These are phyloP conservation scores for Dryas octopetala DNA, from an alignment of 306 rosid genomes.

Conservation along the genomic window DNA sequence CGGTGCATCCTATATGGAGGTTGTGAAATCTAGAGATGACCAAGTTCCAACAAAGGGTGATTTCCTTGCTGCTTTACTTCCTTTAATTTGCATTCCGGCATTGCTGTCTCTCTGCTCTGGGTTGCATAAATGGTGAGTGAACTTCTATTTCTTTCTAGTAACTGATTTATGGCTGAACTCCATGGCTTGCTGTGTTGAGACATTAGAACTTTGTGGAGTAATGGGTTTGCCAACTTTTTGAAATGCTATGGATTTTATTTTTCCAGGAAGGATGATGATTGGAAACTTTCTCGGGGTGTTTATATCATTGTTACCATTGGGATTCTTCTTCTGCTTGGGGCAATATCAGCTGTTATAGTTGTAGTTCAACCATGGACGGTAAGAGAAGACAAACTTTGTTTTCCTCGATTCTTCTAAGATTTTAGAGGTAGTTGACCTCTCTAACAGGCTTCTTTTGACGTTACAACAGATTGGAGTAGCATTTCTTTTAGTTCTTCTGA, in stretches of 20 bases:
- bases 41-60: constrained; percentile 80
- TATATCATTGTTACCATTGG: constrained; percentile 83
- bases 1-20: constrained; percentile 88
- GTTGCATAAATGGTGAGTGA: constrained; percentile 82
- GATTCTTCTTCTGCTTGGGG: constrained; percentile 88
- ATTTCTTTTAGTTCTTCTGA: constrained; percentile 90
- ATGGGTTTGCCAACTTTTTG: constrained; percentile 25
- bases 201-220: constrained; percentile 18
- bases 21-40: constrained; percentile 73
- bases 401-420: neutral
- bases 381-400: constrained; percentile 29
- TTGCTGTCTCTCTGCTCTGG: constrained; percentile 92
- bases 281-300: constrained; percentile 94
- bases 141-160: constrained; percentile 2
- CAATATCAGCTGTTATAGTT: constrained; percentile 88
- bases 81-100: constrained; percentile 91
- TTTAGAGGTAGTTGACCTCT: constrained; percentile 9
- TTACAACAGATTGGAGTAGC: constrained; percentile 84
- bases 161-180: constrained; percentile 4
- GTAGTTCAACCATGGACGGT: constrained; percentile 95
- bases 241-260: constrained; percentile 28
- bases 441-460: constrained; percentile 19
- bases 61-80: constrained; percentile 97
- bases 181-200: constrained; percentile 9
- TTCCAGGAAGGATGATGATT: constrained; percentile 96